Percentiles rank a stretch among this genome's conserved stretches.
Conservation (phyloP, 345 rosid species). For the Citrus medica region DNA sequence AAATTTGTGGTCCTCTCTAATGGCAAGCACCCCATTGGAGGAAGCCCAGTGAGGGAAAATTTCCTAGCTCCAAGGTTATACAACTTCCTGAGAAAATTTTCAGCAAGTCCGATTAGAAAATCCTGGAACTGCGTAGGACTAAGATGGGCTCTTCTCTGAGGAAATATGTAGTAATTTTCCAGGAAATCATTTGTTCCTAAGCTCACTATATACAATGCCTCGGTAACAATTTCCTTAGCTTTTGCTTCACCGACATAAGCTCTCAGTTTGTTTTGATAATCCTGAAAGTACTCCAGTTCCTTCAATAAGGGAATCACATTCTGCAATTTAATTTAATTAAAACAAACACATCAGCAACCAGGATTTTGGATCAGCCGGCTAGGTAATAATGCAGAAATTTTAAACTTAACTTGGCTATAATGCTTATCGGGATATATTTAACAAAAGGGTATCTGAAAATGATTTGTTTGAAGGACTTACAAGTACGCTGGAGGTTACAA, state of each 20-base stretch:
- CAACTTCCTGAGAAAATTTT: constrained; percentile 29
- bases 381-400: not conserved
- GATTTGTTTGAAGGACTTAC: constrained; percentile 26
- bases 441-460: not conserved
- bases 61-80: constrained; percentile 50
- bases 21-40: constrained; percentile 81
- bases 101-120: constrained; percentile 42
- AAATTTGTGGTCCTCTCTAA: constrained; percentile 53
- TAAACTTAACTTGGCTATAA: no score
- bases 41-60: constrained; percentile 48
- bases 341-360: not conserved
- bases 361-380: not conserved
- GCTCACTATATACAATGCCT: constrained; percentile 50
- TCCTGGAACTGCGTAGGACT: constrained; percentile 34
- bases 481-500: constrained; percentile 44
- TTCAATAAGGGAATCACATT: constrained; percentile 63
- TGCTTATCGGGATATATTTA: no score
- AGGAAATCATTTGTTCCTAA: constrained; percentile 68
- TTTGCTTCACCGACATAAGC: constrained; percentile 36
- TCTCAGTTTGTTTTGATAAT: constrained; percentile 41
- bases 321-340: constrained; percentile 24
- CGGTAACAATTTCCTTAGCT: constrained; percentile 26
- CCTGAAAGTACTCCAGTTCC: constrained; percentile 50
- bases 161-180: constrained; percentile 50
- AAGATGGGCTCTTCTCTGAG: constrained; percentile 32